Evolutionary conservation across 306 rosid genomes (phyloP).

Genomic region (Ceratonia siliqua): DNA sequence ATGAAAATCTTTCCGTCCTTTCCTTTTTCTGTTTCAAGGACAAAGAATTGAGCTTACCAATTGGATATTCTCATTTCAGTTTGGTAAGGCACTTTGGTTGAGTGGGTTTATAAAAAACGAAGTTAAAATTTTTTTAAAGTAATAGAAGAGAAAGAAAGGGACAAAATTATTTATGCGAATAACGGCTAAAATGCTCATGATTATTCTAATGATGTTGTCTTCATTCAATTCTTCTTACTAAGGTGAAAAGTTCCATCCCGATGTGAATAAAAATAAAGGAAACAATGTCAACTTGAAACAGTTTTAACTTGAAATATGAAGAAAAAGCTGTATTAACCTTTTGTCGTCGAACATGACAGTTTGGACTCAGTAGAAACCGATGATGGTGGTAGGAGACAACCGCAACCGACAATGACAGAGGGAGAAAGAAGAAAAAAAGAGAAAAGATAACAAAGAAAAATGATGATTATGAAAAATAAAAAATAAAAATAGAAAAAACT

Average conservation of each 20-base stretch:
- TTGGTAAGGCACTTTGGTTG: background rate
- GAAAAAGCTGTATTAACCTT: too few species aligned
- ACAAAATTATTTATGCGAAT: background rate
- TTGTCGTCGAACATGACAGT: too few species aligned
- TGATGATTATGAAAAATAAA: too few species aligned
- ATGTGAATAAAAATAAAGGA: slow-evolving; percentile 50
- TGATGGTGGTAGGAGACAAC: too few species aligned
- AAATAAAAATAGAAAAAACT: too few species aligned
- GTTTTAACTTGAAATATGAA: too few species aligned
- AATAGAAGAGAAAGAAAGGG: background rate
- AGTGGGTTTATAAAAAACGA: background rate
- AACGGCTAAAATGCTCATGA: background rate
- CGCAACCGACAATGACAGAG: too few species aligned
- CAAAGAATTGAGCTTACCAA: background rate
- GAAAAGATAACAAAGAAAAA: too few species aligned
- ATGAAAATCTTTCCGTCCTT: background rate
- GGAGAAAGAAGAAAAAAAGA: too few species aligned
- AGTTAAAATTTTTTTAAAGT: background rate
- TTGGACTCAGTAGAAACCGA: too few species aligned
- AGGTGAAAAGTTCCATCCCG: slow-evolving; percentile 98
- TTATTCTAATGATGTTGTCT: background rate
- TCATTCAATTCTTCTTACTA: background rate
- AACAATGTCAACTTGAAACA: too few species aligned
- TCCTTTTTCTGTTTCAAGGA: background rate
- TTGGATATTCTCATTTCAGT: background rate